Conservation (phyloP, 2,329 filamentous ascomycete genomes). For the Orbilia ellipsospora region DNA sequence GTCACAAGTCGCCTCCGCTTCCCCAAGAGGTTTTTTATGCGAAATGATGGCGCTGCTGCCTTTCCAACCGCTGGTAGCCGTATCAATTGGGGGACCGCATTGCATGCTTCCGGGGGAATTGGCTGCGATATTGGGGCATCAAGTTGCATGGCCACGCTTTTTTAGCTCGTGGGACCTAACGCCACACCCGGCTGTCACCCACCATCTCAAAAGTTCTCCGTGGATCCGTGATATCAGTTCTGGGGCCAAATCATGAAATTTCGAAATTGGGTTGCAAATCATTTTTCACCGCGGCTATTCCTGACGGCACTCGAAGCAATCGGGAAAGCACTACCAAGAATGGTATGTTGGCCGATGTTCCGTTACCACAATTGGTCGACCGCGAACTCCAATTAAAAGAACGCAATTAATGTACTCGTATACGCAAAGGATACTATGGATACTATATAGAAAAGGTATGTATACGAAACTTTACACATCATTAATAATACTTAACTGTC, state of each 20-base stretch:
- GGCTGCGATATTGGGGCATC: background rate
- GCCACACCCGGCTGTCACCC: conserved; percentile 28
- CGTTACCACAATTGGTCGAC: no score
- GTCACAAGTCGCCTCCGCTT: conserved; percentile 2
- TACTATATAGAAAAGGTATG: no score
- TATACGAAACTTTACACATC: no score
- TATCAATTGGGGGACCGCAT: background rate
- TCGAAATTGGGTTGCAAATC: background rate
- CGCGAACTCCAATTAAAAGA: no score
- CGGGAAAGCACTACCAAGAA: no score
- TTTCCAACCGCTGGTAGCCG: conserved; percentile 35
- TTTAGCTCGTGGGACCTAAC: conserved; percentile 8
- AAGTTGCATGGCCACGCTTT: conserved; percentile 24
- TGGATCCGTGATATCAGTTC: conserved; percentile 7
- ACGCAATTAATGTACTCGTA: no score
- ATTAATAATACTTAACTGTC: no score
- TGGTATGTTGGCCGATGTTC: no score
- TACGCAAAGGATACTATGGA: no score
- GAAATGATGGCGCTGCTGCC: conserved; percentile 21
- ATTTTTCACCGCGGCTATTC: background rate
- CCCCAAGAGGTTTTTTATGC: conserved; percentile 3
- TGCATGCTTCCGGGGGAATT: background rate
- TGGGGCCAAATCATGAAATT: no score
- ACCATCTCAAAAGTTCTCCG: background rate
- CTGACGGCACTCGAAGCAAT: background rate